These are phyloP conservation scores for Entomortierella chlamydospora DNA, from an alignment of 192 early-diverging fungal species.

Conservation along the genomic window DNA sequence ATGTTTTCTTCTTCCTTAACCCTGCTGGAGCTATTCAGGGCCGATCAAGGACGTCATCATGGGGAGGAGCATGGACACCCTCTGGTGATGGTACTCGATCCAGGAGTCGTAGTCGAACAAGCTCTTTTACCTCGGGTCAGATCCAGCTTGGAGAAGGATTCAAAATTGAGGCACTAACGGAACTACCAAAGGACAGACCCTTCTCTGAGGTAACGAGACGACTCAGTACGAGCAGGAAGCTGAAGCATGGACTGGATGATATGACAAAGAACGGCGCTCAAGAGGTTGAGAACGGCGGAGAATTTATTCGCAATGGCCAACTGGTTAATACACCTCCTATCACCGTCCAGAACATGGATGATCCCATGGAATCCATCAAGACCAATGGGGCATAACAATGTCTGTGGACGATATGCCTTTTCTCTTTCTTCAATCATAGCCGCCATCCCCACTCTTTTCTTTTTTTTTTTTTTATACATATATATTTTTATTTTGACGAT, in stretches of 20 bases:
- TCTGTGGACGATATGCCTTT: too few species aligned
- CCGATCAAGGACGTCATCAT: conserved; percentile 59
- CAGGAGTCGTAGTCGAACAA: conserved; percentile 58
- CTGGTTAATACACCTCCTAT: conserved; percentile 40
- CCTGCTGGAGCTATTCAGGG: conserved; percentile 56
- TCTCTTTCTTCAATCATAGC: not conserved
- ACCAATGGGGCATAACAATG: conserved; percentile 26
- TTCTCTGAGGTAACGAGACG: conserved; percentile 52
- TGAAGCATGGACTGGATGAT: conserved; percentile 23
- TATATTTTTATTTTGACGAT: not conserved
- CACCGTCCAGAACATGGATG: conserved; percentile 48
- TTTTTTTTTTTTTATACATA: not conserved
- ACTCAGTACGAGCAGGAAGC: conserved; percentile 35
- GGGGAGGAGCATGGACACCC: conserved; percentile 48
- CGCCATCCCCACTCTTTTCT: not conserved
- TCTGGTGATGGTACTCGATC: conserved; percentile 53
- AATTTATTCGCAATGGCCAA: conserved; percentile 32
- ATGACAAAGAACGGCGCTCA: conserved; percentile 7
- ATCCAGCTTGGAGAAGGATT: conserved; percentile 55
- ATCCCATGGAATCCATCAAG: conserved; percentile 34
- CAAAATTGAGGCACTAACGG: conserved; percentile 64
- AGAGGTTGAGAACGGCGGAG: conserved; percentile 29
- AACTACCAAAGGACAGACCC: conserved; percentile 49
- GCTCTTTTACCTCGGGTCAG: conserved; percentile 54
- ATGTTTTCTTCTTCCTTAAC: conserved; percentile 65